These are phyloP conservation scores for Rutstroemia sp. DNA, from an alignment of 2,329 filamentous ascomycete species.

Conservation along the genomic window DNA sequence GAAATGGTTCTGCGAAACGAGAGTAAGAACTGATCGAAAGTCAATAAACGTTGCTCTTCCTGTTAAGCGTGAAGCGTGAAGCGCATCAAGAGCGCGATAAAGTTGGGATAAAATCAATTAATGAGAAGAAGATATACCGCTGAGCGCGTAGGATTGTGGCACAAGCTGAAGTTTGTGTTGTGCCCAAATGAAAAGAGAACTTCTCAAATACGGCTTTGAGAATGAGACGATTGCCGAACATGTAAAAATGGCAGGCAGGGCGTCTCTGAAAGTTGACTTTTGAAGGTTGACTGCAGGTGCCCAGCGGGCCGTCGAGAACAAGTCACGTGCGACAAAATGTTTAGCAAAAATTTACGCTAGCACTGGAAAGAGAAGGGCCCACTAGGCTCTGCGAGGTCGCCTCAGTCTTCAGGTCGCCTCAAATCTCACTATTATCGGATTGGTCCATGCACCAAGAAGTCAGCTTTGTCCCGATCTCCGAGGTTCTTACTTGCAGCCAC, in stretches of 20 bases:
- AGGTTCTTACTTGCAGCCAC: too few species aligned
- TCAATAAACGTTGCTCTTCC: conserved; percentile 15
- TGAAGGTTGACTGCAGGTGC: background rate
- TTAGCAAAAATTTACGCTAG: background rate
- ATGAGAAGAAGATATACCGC: conserved; percentile 16
- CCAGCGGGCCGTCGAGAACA: background rate
- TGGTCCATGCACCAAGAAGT: too few species aligned
- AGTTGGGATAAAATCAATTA: conserved; percentile 8
- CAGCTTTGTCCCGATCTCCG: too few species aligned
- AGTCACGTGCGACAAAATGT: background rate
- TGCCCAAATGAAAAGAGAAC: conserved; percentile 20
- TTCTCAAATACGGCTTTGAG: conserved; percentile 17
- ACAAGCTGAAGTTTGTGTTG: conserved; percentile 4
- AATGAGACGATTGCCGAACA: conserved; percentile 19
- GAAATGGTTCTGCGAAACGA: conserved; percentile 12
- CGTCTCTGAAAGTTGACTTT: background rate
- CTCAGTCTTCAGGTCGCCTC: too few species aligned
- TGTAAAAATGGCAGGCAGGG: conserved; percentile 11
- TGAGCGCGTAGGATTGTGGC: conserved; percentile 22
- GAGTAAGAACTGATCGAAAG: conserved; percentile 24
- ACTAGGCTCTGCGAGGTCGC: too few species aligned
- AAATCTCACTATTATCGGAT: too few species aligned
- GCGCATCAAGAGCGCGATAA: conserved; percentile 19
- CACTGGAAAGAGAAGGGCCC: background rate
- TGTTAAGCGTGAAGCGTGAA: background rate